These are phyloP conservation scores for Polysphondylium violaceum DNA, from an alignment of 78 protist genomes.

Conservation along the genomic window DNA sequence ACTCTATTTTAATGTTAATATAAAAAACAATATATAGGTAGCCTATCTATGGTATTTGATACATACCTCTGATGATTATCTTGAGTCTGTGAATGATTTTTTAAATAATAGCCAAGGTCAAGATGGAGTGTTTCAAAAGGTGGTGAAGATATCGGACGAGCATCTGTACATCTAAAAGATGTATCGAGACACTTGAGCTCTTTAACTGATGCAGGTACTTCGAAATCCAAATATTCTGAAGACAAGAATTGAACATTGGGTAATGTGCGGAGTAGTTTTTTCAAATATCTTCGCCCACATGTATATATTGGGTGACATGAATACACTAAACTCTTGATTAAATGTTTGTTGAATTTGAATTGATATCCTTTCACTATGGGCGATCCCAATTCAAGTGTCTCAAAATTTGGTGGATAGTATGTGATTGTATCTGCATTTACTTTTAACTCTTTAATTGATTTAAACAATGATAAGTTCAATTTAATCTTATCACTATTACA, in stretches of 20 bases:
- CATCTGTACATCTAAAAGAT: no score
- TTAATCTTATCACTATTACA: background rate
- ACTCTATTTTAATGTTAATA: background rate
- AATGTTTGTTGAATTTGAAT: background rate
- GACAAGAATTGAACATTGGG: background rate
- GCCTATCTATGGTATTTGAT: background rate
- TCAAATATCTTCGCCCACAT: no score
- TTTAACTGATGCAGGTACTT: background rate
- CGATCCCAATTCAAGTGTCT: background rate
- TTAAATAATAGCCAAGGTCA: background rate
- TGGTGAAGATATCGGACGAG: background rate
- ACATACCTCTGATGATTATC: no score
- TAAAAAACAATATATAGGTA: background rate
- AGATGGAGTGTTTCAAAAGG: background rate
- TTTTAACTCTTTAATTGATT: background rate
- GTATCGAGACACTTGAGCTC: background rate
- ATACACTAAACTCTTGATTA: background rate
- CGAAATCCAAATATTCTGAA: background rate
- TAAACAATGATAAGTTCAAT: background rate
- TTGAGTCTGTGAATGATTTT: no score
- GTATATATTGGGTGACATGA: no score
- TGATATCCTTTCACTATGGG: background rate
- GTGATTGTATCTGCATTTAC: background rate
- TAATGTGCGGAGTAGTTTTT: background rate
- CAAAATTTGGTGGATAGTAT: background rate